phyloP scores from a whole-genome alignment of 257 asterid genomes.

The Plantago major region DNA sequence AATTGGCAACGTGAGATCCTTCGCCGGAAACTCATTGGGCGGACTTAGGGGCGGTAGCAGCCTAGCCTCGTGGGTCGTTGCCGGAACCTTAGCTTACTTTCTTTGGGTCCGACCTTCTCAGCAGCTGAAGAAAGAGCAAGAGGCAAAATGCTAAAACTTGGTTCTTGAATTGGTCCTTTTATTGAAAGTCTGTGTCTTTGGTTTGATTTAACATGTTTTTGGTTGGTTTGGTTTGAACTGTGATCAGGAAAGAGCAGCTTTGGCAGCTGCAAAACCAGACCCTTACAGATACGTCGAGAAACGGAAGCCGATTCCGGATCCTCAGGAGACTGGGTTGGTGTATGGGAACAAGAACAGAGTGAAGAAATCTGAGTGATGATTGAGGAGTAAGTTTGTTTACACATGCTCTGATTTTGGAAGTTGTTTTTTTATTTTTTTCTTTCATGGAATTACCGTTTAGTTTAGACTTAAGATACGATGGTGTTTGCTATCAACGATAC shows the following conservation, averaged over 20 bases:
- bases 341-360: slow-evolving; percentile 55
- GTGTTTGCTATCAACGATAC: no score
- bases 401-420: no score
- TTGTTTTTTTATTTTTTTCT: no score
- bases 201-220: slow-evolving; percentile 4
- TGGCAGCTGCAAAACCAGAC: slow-evolving; percentile 66
- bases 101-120: slow-evolving; percentile 93
- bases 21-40: slow-evolving; percentile 72
- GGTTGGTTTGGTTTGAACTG: neutral
- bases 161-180: neutral
- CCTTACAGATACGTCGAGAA: slow-evolving; percentile 69
- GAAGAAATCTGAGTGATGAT: slow-evolving; percentile 39
- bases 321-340: slow-evolving; percentile 83
- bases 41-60: slow-evolving; percentile 85
- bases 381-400: slow-evolving; percentile 39
- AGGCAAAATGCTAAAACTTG: slow-evolving; percentile 27
- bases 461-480: no score
- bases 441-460: no score
- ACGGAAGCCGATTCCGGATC: slow-evolving; percentile 81
- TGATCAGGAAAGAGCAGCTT: slow-evolving; percentile 66
- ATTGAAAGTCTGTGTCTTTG: neutral
- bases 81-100: slow-evolving; percentile 95
- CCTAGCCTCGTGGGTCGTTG: slow-evolving; percentile 85
- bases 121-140: slow-evolving; percentile 74
- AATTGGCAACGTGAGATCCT: slow-evolving; percentile 64